Evolutionary conservation across 371 early-diverging fungal genomes (phyloP), one percentile per base, ranked within the genome.

Genomic region (Homolaphlyctis polyrhiza): DNA sequence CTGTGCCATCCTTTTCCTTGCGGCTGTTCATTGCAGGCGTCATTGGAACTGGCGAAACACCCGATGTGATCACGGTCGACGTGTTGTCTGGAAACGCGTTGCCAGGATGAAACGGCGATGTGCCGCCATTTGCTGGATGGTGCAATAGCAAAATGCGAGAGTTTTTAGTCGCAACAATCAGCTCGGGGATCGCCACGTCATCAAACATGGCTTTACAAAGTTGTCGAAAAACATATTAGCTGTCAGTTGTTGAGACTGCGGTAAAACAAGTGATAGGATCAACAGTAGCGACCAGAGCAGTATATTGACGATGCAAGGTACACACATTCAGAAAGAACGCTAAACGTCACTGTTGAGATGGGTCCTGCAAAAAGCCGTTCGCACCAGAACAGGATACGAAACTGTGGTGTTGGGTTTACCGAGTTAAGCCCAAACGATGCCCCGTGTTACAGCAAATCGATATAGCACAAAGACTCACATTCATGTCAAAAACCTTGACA

Each of bases 401-500:
- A 70, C 76, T 79, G 29, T 25, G 25, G 11, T 35, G 30, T 55
- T 4, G 55, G n/a, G n/a, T n/a, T n/a, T n/a, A n/a, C n/a, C n/a
- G n/a, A n/a, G n/a, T n/a, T 47, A 23, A 47, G 47, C 47, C 47
- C 23, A 21, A 47, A 47, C n/a, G 23, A n/a, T 1, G 47, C n/a
- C n/a, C n/a, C n/a, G n/a, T n/a, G n/a, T n/a, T n/a, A 1, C 16
- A 49, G 45, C 1, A 30, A 60, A 1, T 21, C 25, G 61, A 18
- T 48, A 39, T n/a, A 30, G 4, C n/a, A 11, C 48, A 25, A 32
- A 13, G 25, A 47, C 39, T 45, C 48, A 73, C 79, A 65, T 79
- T 74, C 34, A 76, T 30, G 52, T 80, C 81, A 62, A 70, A 76
- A 1, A 80, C 66, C 43, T 75, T 72, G 57, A 80, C 71, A 43